Base-by-base conservation (phyloP, 164 flowering plant genomes). In the Magnolia sinica region DNA sequence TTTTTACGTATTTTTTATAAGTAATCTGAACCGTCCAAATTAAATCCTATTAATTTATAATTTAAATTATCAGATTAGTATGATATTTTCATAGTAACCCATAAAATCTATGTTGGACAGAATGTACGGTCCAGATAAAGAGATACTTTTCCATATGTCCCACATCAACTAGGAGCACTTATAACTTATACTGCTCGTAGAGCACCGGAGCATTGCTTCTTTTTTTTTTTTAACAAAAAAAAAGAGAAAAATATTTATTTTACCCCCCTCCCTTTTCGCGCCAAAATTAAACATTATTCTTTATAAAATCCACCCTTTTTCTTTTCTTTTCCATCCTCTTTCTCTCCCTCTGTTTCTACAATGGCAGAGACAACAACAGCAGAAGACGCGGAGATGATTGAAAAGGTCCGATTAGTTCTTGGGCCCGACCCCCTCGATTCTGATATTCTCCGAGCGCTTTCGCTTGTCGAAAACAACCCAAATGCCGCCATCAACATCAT, bases 391-490 rank as follows among this genome's bases (percentile, higher is more conserved):
- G 77, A 76, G 11, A 68, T 69, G 18, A 68, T 73, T 18, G 23
- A 64, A 58, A 71, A 69, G 50, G 63, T 82, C 22, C 73, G 74
- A 49, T 73, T 77, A 24, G 77, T 73, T 22, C 64, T 79, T 3
- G 81, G 81, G n/a, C 9, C 69, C 2, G 81, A 82, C 11, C 14
- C 75, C 11, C 72, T 79, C 0, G 82, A 84, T 55, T 31, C 75
- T 3, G 77, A 80, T 0, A 78, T 82, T 37, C 73, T 76, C 50
- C 55, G 63, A 27, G 81, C 85, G 7, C 78, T 84, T 27, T 68
- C 73, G 18, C 50, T 75, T 19, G 49, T 70, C 22, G 76, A 68
- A 7, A 74, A 78, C 79, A 79, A 76, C 27, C 70, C 76, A 52
- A 74, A 76, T 67, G 76, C 73, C 1, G 82, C 79, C 75, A 72